These are phyloP conservation scores for Cercospora zeae-maydis DNA, from an alignment of 2,329 filamentous ascomycete species.

Conservation along the genomic window DNA sequence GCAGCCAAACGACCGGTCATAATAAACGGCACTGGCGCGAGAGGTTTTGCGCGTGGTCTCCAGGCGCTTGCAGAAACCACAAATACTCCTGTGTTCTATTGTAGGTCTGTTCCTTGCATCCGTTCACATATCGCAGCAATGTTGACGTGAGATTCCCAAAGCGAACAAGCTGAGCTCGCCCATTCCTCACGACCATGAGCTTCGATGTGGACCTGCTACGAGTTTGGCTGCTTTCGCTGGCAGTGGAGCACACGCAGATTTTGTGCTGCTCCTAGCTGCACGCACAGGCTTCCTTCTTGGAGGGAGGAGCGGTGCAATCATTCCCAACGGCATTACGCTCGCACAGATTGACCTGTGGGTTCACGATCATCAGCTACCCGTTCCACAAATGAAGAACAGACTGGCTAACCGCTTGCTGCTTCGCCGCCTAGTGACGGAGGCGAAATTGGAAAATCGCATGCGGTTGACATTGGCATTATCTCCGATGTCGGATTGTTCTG, in stretches of 20 bases:
- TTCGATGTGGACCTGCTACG: constrained; percentile 38
- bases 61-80: constrained; percentile 37
- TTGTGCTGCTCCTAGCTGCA: constrained; percentile 40
- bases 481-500: constrained; percentile 40
- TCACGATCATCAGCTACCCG: neutral
- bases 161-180: constrained; percentile 36
- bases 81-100: constrained; percentile 43
- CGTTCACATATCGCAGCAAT: no score
- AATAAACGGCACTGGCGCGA: constrained; percentile 43
- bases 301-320: constrained; percentile 21
- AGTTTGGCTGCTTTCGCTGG: constrained; percentile 36
- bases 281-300: constrained; percentile 23
- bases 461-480: constrained; percentile 42
- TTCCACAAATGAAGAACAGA: neutral
- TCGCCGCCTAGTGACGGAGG: constrained; percentile 33
- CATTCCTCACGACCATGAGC: constrained; percentile 33
- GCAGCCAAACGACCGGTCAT: constrained; percentile 41
- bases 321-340: constrained; percentile 41
- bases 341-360: constrained; percentile 41
- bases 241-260: constrained; percentile 38
- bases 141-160: neutral
- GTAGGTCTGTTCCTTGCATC: neutral
- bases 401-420: neutral
- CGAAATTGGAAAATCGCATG: constrained; percentile 43
- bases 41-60: constrained; percentile 29